Percentiles rank a stretch among this genome's conserved stretches.
Evolutionary conservation across 306 rosid genomes (phyloP).

Genomic region (Rubus parviflorus): DNA sequence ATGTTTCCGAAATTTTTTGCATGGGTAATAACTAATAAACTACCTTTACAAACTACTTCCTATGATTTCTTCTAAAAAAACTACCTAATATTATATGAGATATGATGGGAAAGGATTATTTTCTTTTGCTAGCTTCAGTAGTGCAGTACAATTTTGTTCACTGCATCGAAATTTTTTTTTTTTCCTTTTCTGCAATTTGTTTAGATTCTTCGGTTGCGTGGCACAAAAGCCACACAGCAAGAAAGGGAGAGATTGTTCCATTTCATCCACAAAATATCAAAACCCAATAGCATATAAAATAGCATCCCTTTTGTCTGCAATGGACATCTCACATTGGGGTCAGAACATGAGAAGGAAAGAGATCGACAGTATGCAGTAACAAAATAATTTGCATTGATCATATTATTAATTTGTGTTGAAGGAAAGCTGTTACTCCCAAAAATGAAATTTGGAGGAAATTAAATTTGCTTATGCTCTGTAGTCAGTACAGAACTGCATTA

Average conservation of each 20-base stretch:
- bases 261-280: neutral
- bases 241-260: neutral
- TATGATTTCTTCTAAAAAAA: too few species aligned
- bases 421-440: neutral
- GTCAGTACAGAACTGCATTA: neutral
- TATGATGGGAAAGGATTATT: neutral
- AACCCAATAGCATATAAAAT: too few species aligned
- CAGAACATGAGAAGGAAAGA: neutral
- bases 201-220: neutral
- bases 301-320: too few species aligned
- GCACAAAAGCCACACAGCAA: neutral
- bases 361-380: neutral
- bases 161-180: slow-evolving; percentile 6
- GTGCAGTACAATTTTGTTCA: neutral
- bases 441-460: neutral
- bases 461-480: slow-evolving; percentile 3
- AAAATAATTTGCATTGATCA: neutral
- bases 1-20: too few species aligned
- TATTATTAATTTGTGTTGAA: neutral
- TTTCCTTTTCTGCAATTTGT: neutral
- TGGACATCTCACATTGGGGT: too few species aligned
- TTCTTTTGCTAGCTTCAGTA: too few species aligned
- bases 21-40: too few species aligned
- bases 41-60: too few species aligned
- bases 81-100: neutral